Base-by-base conservation (phyloP, 805 yeast genomes). In the Helenozyma baotianmanensis region DNA sequence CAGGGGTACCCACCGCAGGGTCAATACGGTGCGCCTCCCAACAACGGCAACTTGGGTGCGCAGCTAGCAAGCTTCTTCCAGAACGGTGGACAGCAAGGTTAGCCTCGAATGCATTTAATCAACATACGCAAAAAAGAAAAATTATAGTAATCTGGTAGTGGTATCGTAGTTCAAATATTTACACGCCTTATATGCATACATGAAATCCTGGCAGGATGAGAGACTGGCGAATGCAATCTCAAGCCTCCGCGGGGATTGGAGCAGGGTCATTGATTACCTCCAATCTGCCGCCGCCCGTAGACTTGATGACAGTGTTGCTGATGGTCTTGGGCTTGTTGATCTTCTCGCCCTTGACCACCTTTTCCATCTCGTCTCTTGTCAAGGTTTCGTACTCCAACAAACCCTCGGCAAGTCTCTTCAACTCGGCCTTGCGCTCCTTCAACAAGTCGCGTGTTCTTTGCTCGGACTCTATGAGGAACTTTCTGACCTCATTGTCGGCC, bases 341-440 rank as follows among this genome's bases (percentile, higher is more conserved):
- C 24, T 73, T 56, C 55, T 86, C 90, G 23, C 98, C 98, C 40
- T 69, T 70, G 23, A 87, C 87, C 30, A 92, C 76, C 50, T 76
- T 78, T 53, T 82, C 90, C 70, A 92, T 90, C 58, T 92, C 99
- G 19, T 80, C 90, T 42, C 82, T 82, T 26, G 83, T 90, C 47
- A 92, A 72, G 0, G 98, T 92, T 67, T 92, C 99, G 62, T 89
- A 94, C 59, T 92, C 96, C 41, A 92, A 70, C 44, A 92, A 71
- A 4, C 96, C 98, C 56, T 85, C 85, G 0, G 98, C 98, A 41
- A 92, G 70, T 48, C 96, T 71, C 55, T 80, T 80, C 49, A 92
- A 72, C 57, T 92, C 97, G 12, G 68, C 58, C 30, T 72, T 68
- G 53, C 72, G 79, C 4, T 75, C 81, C 14, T 60, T 56, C 43